Conservation (phyloP, 23 red algal genomes). For the Cyanidium caldarium region DNA sequence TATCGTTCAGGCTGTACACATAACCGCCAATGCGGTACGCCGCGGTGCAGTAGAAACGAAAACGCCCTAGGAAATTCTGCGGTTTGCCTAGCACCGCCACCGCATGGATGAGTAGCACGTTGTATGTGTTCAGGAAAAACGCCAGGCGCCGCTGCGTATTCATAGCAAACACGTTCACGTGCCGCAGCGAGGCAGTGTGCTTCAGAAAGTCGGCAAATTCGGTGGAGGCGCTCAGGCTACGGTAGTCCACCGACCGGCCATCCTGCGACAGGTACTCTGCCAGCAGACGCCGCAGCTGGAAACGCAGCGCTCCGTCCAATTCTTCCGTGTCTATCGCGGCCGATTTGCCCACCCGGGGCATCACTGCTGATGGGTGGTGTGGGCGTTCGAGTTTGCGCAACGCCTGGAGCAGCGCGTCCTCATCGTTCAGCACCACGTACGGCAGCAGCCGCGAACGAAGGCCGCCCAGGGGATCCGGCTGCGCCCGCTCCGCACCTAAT, state of each 20-base stretch:
- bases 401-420: not conserved
- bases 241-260: slow-evolving; percentile 28
- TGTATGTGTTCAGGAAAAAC: slow-evolving; percentile 83
- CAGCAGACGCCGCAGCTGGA: slow-evolving; percentile 13
- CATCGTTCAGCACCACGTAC: not conserved
- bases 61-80: slow-evolving; percentile 22
- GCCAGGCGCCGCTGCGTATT: slow-evolving; percentile 20
- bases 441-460: not conserved
- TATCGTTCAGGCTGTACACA: slow-evolving; percentile 57
- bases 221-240: not conserved
- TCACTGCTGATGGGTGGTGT: not conserved
- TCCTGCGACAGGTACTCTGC: slow-evolving; percentile 18
- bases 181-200: slow-evolving; percentile 20
- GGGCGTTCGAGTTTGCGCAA: not conserved
- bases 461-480: no score
- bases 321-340: not conserved
- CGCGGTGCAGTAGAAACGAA: slow-evolving; percentile 36
- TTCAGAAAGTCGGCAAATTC: slow-evolving; percentile 26
- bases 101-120: slow-evolving; percentile 63
- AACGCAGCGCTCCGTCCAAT: slow-evolving; percentile 6
- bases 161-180: slow-evolving; percentile 34
- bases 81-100: slow-evolving; percentile 5
- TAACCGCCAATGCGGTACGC: slow-evolving; percentile 67
- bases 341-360: not conserved
- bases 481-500: no score